Percentiles rank a stretch among this genome's conserved stretches.
Evolutionary conservation across 345 rosid species (phyloP).

Genomic region (Firmiana major): DNA sequence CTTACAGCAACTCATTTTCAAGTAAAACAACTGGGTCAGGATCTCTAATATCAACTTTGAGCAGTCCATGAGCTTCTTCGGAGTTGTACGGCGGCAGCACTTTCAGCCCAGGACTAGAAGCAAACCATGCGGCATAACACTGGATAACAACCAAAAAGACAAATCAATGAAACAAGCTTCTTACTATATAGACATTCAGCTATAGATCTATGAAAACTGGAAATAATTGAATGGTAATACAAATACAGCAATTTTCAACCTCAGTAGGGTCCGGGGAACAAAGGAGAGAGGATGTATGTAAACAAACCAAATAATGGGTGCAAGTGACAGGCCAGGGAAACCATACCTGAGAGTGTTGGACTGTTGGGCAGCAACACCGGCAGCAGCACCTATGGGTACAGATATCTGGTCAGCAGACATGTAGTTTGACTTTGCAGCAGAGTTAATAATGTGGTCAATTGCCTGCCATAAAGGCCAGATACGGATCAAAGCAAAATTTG

Average conservation of each 20-base stretch:
- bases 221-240: background rate
- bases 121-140: conserved; percentile 81
- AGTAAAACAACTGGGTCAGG: conserved; percentile 77
- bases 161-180: background rate
- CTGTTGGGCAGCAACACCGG: conserved; percentile 92
- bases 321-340: background rate
- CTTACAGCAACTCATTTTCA: conserved; percentile 71
- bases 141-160: conserved; percentile 25
- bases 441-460: conserved; percentile 69
- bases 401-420: conserved; percentile 66
- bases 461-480: conserved; percentile 38
- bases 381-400: conserved; percentile 76
- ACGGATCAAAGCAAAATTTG: background rate
- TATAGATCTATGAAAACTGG: background rate
- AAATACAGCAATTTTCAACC: background rate
- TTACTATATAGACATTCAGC: background rate
- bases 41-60: conserved; percentile 76
- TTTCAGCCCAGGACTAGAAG: conserved; percentile 67
- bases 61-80: conserved; percentile 68
- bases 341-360: conserved; percentile 67
- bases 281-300: background rate
- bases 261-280: background rate
- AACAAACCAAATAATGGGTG: background rate
- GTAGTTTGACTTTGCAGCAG: conserved; percentile 66
- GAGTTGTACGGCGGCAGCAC: conserved; percentile 60